Percentiles rank a stretch among this genome's conserved stretches.
These are phyloP conservation scores for Neurospora sp. DNA, from an alignment of 495 filamentous ascomycete genomes.

Conservation along the genomic window DNA sequence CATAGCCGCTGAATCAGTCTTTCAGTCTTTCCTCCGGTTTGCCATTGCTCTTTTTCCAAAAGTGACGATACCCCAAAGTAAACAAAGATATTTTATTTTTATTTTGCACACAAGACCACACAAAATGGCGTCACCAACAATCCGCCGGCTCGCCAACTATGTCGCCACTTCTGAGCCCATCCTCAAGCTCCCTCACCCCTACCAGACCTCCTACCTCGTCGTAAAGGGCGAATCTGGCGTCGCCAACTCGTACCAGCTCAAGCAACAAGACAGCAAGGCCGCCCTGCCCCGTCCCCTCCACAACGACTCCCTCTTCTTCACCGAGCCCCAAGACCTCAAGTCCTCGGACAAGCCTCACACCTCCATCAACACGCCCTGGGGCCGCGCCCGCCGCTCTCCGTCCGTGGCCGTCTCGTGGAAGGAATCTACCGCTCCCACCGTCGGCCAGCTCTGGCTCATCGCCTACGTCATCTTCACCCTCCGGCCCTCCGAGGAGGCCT, in stretches of 20 bases:
- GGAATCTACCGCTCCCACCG: conserved; percentile 29
- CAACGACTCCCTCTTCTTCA: conserved; percentile 28
- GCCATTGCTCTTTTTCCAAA: background rate
- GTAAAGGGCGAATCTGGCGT: conserved; percentile 10
- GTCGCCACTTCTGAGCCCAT: conserved; percentile 26
- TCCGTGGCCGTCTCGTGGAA: conserved; percentile 28
- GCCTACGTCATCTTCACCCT: conserved; percentile 49
- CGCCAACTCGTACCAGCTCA: conserved; percentile 12
- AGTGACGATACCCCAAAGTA: background rate
- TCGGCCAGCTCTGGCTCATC: conserved; percentile 53
- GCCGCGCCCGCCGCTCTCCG: conserved; percentile 33
- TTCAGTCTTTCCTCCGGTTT: background rate
- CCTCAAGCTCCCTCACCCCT: conserved; percentile 37
- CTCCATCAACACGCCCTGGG: conserved; percentile 39
- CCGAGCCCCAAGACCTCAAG: conserved; percentile 33
- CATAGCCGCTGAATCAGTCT: background rate
- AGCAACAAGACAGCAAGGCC: conserved; percentile 7
- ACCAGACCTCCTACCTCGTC: conserved; percentile 32
- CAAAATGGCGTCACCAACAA: conserved; percentile 15
- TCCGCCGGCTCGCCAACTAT: conserved; percentile 13
- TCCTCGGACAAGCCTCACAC: conserved; percentile 34
- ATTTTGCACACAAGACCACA: background rate
- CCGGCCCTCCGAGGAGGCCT: conserved; percentile 41
- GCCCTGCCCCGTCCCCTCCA: conserved; percentile 23
- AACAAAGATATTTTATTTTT: background rate